Evolutionary conservation across 228 moss, liverwort and hornwort genomes (phyloP).

Genomic region (Sphagnum magellanicum): DNA sequence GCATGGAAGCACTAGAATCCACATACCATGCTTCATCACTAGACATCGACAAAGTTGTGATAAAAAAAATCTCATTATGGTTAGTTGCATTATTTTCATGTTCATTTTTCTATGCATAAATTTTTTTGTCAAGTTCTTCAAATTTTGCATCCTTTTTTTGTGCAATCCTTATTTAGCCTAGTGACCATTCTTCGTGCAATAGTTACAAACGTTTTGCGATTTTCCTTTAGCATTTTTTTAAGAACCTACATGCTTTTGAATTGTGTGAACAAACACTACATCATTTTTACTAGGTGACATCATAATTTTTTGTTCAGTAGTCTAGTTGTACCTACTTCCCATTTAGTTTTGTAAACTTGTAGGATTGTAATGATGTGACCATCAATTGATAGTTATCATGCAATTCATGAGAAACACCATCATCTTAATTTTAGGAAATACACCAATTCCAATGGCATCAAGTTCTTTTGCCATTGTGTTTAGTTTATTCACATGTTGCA

Average conservation of each 20-base stretch:
- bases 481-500: neutral
- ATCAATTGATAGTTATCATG: neutral
- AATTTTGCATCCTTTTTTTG: neutral
- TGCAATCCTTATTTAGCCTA: neutral
- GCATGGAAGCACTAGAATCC: neutral
- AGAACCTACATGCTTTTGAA: neutral
- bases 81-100: neutral
- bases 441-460: neutral
- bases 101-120: neutral
- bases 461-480: neutral
- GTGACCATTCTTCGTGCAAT: neutral
- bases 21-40: neutral
- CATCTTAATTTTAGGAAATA: neutral
- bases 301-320: neutral
- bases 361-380: neutral
- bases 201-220: too few relatives aligned
- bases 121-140: too few relatives aligned
- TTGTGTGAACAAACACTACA: neutral
- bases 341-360: neutral
- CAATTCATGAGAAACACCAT: neutral
- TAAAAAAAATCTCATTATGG: neutral
- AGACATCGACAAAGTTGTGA: neutral
- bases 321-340: neutral
- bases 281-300: neutral
- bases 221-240: neutral